Base-by-base conservation (phyloP, 164 flowering plant species). In the Macadamia integrifolia region DNA sequence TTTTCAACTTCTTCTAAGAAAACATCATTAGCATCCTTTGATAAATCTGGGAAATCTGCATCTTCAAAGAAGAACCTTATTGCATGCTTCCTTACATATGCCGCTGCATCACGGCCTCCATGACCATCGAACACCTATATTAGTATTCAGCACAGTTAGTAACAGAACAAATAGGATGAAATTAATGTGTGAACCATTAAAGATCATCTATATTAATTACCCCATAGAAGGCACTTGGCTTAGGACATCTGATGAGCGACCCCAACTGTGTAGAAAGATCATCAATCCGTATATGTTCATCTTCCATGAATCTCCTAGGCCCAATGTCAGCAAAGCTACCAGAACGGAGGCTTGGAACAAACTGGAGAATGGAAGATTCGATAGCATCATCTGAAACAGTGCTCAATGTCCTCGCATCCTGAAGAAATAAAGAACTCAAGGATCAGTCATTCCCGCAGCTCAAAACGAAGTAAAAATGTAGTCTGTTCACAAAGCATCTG, bases 61-160 rank as follows among this genome's bases (percentile, higher is more conserved):
- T 86, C 93, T 69, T 88, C 84, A 72, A 93, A 91, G 66, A 91
- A 83, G 53, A 93, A 74, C 62, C 79, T 81, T 18, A 80, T 72
- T 8, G 77, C 86, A 82, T 91, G 87, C 61, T 83, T 81, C 66
- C 78, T 82, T 29, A 91, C 67, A 82, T 76, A 91, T 48, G 91
- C 82, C 48, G 98, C 90, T 9, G 98, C 98, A 73, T 91, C 96
- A 66, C 94, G 77, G 28, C 98, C 98, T 46, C 97, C 98, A 81
- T 93, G 98, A 52, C 98, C 98, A 79, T 93, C 98, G 78, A 91
- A 91, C 12, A 93, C 88, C 93, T 89, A 77, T 30, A 66, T 9
- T n/a, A 28, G 32, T 11, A 31, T 18, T 56, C 68, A 66, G 48
- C n/a, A 8, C 46, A 28, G 62, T 68, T 11, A 69, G 59, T 28